phyloP scores from a whole-genome alignment of 257 asterid genomes.

The Ilex aquifolium region DNA sequence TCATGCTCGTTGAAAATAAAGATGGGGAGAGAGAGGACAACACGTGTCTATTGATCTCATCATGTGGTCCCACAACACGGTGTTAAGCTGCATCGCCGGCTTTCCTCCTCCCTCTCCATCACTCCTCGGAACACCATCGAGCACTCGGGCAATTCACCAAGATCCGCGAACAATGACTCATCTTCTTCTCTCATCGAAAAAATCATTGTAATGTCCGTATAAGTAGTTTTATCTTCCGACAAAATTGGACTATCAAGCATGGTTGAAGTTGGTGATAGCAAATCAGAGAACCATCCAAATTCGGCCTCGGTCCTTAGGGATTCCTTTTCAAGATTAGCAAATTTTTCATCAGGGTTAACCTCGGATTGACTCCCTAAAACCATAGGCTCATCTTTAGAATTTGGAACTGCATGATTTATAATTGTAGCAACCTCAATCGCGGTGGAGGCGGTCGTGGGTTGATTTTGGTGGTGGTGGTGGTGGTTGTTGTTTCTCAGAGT shows the following conservation, averaged over 20 bases:
- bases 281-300: constrained; percentile 67
- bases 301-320: constrained; percentile 23
- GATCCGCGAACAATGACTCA: constrained; percentile 75
- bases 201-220: constrained; percentile 45
- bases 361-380: constrained; percentile 16
- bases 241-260: constrained; percentile 58
- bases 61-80: constrained; percentile 43
- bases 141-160: constrained; percentile 91
- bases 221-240: constrained; percentile 29
- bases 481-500: constrained; percentile 33
- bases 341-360: constrained; percentile 23
- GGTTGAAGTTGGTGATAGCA: constrained; percentile 39
- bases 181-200: constrained; percentile 78
- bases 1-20: too few relatives aligned
- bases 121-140: constrained; percentile 66
- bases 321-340: constrained; percentile 20
- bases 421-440: not conserved
- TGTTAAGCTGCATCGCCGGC: constrained; percentile 41
- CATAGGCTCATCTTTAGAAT: constrained; percentile 22
- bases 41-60: constrained; percentile 14
- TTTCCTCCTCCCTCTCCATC: constrained; percentile 49
- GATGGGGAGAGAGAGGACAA: not conserved
- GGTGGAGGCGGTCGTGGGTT: constrained; percentile 9
- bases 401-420: constrained; percentile 10
- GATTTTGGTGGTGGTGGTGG: constrained; percentile 18